Conservation (phyloP, 2,329 filamentous ascomycete genomes). For the Fusarium denticulatum region DNA sequence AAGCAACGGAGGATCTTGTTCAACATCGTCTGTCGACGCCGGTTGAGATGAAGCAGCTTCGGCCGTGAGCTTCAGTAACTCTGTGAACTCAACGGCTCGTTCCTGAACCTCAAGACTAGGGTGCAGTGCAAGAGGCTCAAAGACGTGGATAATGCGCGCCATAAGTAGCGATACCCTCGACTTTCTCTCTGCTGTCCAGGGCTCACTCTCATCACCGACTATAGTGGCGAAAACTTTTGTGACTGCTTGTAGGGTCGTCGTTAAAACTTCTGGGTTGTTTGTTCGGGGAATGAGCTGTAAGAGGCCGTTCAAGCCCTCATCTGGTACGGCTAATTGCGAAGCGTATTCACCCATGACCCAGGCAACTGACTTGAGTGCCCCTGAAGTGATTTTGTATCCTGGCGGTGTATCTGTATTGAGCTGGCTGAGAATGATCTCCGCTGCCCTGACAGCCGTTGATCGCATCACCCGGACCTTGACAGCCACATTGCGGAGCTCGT, state of each 20-base stretch:
- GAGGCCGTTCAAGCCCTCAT: constrained; percentile 77
- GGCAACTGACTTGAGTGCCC: constrained; percentile 77
- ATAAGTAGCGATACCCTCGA: constrained; percentile 80
- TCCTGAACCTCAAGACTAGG: constrained; percentile 95
- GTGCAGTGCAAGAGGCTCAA: constrained; percentile 82
- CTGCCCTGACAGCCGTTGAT: constrained; percentile 80
- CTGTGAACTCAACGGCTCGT: constrained; percentile 89
- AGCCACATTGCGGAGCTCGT: constrained; percentile 87
- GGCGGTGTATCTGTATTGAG: constrained; percentile 62
- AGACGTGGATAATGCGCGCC: constrained; percentile 81
- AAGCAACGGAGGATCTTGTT: constrained; percentile 79
- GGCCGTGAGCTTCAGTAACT: constrained; percentile 85
- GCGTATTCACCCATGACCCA: constrained; percentile 94
- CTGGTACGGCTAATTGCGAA: constrained; percentile 73
- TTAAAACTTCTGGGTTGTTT: constrained; percentile 72
- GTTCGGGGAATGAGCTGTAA: constrained; percentile 71
- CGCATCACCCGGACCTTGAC: constrained; percentile 90
- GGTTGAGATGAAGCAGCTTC: constrained; percentile 80
- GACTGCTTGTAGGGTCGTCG: constrained; percentile 82
- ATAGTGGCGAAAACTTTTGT: constrained; percentile 85
- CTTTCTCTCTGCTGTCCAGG: constrained; percentile 79
- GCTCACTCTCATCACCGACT: constrained; percentile 69
- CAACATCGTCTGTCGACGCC: constrained; percentile 60
- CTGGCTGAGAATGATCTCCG: constrained; percentile 77
- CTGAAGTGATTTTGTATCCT: constrained; percentile 67